Base-by-base conservation (phyloP, 2,329 filamentous ascomycete genomes). In the Colletotrichum sp. region DNA sequence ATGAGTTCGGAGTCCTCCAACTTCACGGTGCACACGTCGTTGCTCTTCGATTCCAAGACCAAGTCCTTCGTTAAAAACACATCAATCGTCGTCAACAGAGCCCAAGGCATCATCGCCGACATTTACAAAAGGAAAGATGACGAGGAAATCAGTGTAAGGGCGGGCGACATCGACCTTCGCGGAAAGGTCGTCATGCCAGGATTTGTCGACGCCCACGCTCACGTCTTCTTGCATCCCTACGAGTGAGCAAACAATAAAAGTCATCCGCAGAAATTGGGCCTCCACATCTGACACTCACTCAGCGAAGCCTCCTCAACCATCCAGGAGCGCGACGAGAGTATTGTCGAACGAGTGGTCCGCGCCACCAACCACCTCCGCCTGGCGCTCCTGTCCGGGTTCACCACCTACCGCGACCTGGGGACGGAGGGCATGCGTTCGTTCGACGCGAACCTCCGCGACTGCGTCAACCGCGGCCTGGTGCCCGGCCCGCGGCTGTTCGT, bases 261-360 rank as follows among this genome's bases (percentile, higher is more conserved):
- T n/a, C 3, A 28, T 6, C 15, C 13, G 6, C 19, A 4, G 16
- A 25, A 19, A 11, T 16, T 12, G 19, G 9, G 8, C n/a, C 30
- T 13, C 12, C 11, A 15, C 59, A 32, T 68, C 73, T 75, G 34
- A 75, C 63, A n/a, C 15, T 28, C 6, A 32, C 30, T 30, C 28
- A 76, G 74, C 60, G 74, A 76, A 16, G 71, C 74, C n/a, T 74
- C 74, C 6, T 74, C 71, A 6, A 74, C 71, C 34, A 80, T 88
- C 52, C 91, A 92, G 79, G 89, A 91, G 82, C 88, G 90, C 44
- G 90, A 92, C 76, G 90, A 92, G 78, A 90, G 88, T 72, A 81
- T 90, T n/a, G 86, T 91, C 9, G 91, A 93, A 79, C 85, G 90
- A 27, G 85, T 88, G 28, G 86, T 92, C 64, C 88, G 91, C 22